These are phyloP conservation scores for Cordyceps farinosa DNA, from an alignment of 2,329 filamentous ascomycete genomes.

Conservation along the genomic window DNA sequence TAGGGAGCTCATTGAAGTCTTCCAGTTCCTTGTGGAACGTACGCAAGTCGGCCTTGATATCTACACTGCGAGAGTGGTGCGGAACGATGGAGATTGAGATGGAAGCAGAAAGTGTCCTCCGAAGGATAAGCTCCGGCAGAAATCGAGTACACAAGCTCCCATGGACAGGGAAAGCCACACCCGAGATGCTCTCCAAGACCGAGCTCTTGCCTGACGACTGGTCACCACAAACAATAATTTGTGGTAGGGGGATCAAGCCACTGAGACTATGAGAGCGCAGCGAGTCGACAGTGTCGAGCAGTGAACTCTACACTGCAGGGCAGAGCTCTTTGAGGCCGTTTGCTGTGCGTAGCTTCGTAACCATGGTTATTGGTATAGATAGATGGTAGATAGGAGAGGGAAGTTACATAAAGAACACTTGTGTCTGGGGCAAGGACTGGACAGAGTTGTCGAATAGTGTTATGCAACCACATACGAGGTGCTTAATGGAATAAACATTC, in stretches of 20 bases:
- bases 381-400: too few species aligned
- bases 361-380: too few species aligned
- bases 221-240: conserved; percentile 53
- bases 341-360: neutral
- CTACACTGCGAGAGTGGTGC: neutral
- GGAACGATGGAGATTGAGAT: conserved; percentile 26
- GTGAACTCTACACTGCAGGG: conserved; percentile 20
- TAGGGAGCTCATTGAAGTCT: conserved; percentile 36
- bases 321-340: neutral
- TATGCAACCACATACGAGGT: too few species aligned
- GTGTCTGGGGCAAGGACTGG: too few species aligned
- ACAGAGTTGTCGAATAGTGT: too few species aligned
- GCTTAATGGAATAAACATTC: too few species aligned
- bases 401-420: too few species aligned
- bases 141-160: conserved; percentile 53
- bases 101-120: conserved; percentile 25
- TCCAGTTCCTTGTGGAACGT: conserved; percentile 27
- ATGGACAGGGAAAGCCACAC: conserved; percentile 50
- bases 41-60: neutral
- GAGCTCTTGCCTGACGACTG: conserved; percentile 56
- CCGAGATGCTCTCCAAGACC: conserved; percentile 53
- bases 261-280: conserved; percentile 34
- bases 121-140: conserved; percentile 51
- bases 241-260: conserved; percentile 37
- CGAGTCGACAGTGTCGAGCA: conserved; percentile 35